A percentile compares a stretch with the other conserved stretches of the same genome.
Evolutionary conservation across 805 yeast species (phyloP).

Genomic region (Candida endomychidarum): DNA sequence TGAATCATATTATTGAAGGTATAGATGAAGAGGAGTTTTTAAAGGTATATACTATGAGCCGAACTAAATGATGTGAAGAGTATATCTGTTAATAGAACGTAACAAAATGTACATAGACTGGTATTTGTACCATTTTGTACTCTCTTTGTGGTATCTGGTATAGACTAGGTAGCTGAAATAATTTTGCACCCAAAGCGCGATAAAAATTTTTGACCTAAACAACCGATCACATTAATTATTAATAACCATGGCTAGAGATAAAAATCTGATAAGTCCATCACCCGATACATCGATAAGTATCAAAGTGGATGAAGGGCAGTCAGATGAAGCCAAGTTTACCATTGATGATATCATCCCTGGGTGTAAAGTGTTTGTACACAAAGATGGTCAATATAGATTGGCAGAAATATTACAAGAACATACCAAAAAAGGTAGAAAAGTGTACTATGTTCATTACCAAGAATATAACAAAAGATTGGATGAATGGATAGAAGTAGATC

Average conservation of each 20-base stretch:
- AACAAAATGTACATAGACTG: too few relatives aligned
- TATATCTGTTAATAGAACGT: too few relatives aligned
- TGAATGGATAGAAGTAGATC: conserved; percentile 81
- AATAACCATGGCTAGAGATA: conserved; percentile 6
- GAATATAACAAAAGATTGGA: conserved; percentile 95
- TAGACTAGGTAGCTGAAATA: too few relatives aligned
- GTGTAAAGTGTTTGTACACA: conserved; percentile 76
- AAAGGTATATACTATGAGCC: too few relatives aligned
- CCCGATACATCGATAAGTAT: conserved; percentile 11
- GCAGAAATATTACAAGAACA: conserved; percentile 86
- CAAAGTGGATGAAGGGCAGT: conserved; percentile 8
- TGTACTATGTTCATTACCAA: conserved; percentile 89
- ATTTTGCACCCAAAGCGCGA: neutral
- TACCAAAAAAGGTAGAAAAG: conserved; percentile 69
- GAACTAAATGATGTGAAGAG: too few relatives aligned
- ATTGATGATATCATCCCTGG: conserved; percentile 64
- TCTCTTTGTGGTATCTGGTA: too few relatives aligned
- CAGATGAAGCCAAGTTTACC: conserved; percentile 20
- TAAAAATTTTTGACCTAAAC: conserved; percentile 1
- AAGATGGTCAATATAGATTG: conserved; percentile 74
- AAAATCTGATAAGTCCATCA: conserved; percentile 8
- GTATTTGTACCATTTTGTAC: too few relatives aligned
- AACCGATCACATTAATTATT: neutral
- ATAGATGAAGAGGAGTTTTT: conserved; percentile 1
- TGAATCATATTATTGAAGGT: conserved; percentile 1